Evolutionary conservation across 306 rosid genomes (phyloP).

Genomic region (Quercus engelmannii): DNA sequence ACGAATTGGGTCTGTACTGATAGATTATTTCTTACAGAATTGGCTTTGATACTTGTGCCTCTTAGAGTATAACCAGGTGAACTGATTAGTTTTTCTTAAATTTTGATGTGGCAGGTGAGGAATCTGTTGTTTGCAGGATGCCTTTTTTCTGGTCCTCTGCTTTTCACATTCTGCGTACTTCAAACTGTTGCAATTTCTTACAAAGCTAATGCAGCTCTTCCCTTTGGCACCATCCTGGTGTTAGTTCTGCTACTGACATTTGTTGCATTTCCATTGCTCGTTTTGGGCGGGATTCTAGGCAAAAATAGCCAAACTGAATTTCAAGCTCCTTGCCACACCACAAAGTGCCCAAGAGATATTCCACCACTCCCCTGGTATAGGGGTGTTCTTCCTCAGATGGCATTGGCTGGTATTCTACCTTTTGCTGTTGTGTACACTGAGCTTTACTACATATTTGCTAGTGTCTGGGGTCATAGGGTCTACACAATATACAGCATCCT

Average conservation of each 20-base stretch:
- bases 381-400: constrained; percentile 95
- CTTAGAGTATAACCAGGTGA: background rate
- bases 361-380: constrained; percentile 93
- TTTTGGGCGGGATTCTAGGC: constrained; percentile 94
- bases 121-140: constrained; percentile 87
- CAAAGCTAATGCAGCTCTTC: constrained; percentile 93
- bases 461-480: constrained; percentile 97
- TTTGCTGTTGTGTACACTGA: constrained; percentile 94
- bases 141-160: constrained; percentile 94
- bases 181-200: constrained; percentile 94
- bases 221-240: constrained; percentile 89
- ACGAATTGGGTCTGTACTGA: constrained; percentile 63
- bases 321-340: constrained; percentile 92
- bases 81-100: constrained; percentile 7
- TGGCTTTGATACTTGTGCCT: background rate
- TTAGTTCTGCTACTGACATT: constrained; percentile 87
- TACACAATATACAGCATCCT: constrained; percentile 94
- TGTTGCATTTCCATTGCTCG: constrained; percentile 90
- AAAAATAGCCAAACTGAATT: constrained; percentile 86
- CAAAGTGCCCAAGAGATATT: constrained; percentile 90
- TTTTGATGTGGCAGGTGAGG: constrained; percentile 66
- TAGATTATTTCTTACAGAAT: constrained; percentile 7
- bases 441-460: constrained; percentile 94
- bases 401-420: constrained; percentile 98
- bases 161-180: constrained; percentile 90